Evolutionary conservation across 1,284 basidiomycete species (phyloP).

Genomic region (Trichosporon faecale): DNA sequence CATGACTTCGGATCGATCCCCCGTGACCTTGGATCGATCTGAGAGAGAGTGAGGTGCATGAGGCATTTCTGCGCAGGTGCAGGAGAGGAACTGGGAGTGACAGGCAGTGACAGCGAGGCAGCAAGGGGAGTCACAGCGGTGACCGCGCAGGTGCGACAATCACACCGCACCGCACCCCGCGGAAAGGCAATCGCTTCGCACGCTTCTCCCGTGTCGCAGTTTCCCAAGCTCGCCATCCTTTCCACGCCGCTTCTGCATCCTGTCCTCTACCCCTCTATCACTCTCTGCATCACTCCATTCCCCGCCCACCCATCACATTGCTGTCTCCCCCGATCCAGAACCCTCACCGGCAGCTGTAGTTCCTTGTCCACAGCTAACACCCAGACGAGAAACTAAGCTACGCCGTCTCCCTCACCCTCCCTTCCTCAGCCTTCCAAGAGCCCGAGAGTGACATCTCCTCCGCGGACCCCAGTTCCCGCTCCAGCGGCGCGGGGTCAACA

Average conservation of each 20-base stretch:
- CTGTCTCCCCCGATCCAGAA: background rate
- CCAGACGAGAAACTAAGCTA: conserved; percentile 71
- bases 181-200: background rate
- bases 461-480: background rate
- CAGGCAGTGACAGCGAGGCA: too few species aligned
- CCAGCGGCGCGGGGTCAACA: background rate
- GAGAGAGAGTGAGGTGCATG: too few species aligned
- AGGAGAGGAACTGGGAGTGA: too few species aligned
- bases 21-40: too few species aligned
- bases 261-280: background rate
- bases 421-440: conserved; percentile 22
- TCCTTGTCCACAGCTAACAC: background rate
- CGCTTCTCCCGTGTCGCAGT: background rate
- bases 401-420: conserved; percentile 60
- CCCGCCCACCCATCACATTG: background rate
- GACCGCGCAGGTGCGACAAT: too few species aligned
- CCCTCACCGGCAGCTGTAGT: background rate
- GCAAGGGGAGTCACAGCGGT: too few species aligned
- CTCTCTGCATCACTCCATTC: background rate
- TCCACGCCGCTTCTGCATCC: background rate
- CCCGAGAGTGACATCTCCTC: background rate
- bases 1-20: too few species aligned
- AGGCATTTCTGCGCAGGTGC: too few species aligned
- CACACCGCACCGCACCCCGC: background rate
- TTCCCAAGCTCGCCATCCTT: conserved; percentile 52